Conservation (phyloP, 208 protist species). For the Angomonas deanei region DNA sequence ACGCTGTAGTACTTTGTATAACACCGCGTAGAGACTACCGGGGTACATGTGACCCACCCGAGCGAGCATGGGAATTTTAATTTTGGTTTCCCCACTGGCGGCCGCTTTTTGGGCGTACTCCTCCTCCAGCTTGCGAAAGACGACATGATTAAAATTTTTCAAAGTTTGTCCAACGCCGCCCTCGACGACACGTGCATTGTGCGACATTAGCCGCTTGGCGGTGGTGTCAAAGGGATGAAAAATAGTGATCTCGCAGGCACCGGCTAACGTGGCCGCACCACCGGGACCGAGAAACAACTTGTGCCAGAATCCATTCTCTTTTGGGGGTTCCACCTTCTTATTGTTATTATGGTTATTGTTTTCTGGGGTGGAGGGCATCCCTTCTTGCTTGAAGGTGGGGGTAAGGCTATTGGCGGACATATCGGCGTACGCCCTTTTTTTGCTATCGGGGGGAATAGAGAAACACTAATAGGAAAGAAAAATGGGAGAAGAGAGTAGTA, state of each 20-base stretch:
- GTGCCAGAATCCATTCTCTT: conserved; percentile 22
- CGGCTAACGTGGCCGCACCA: conserved; percentile 58
- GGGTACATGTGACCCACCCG: conserved; percentile 66
- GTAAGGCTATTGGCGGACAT: conserved; percentile 8
- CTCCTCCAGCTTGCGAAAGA: conserved; percentile 35
- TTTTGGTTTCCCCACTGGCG: neutral
- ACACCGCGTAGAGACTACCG: conserved; percentile 55
- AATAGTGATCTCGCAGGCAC: conserved; percentile 63
- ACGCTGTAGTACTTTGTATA: conserved; percentile 78
- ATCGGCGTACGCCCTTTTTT: too few species aligned
- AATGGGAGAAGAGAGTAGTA: conserved; percentile 5
- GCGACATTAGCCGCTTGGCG: conserved; percentile 82
- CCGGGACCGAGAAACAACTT: conserved; percentile 37
- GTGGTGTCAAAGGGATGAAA: conserved; percentile 86
- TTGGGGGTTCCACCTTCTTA: too few species aligned
- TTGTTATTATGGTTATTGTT: too few species aligned
- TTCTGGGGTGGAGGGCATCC: neutral
- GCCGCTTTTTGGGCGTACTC: conserved; percentile 10
- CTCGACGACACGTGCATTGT: conserved; percentile 48
- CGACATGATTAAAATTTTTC: conserved; percentile 30
- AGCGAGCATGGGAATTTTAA: conserved; percentile 21
- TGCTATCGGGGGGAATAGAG: too few species aligned
- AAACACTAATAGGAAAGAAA: conserved; percentile 8
- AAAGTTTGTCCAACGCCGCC: conserved; percentile 18
- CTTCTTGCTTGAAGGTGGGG: neutral